Percentiles rank a stretch among this genome's conserved stretches.
These are phyloP conservation scores for Carallia brachiata DNA, from an alignment of 345 rosid species.

Conservation along the genomic window DNA sequence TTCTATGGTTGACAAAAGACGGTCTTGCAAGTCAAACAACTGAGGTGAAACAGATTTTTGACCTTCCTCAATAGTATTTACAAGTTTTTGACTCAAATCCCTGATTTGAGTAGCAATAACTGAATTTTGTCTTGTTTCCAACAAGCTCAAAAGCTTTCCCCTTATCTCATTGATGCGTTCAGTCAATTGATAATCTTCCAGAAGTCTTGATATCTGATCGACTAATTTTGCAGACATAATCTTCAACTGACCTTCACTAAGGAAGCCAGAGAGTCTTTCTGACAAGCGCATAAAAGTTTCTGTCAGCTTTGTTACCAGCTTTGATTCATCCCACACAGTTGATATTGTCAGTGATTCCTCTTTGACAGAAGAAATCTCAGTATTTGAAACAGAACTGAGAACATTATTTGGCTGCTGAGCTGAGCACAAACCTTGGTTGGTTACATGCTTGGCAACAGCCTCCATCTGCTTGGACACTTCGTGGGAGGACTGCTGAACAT, in stretches of 20 bases:
- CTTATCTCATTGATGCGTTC: conserved; percentile 71
- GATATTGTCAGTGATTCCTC: conserved; percentile 41
- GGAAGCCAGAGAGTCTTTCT: conserved; percentile 83
- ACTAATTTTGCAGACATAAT: conserved; percentile 73
- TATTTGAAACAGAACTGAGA: conserved; percentile 24
- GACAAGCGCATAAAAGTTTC: conserved; percentile 80
- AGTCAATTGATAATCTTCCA: conserved; percentile 68
- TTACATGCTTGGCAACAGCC: conserved; percentile 47
- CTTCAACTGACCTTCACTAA: conserved; percentile 76
- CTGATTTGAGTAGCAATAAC: conserved; percentile 64
- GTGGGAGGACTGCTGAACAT: conserved; percentile 47
- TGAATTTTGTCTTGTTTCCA: conserved; percentile 79
- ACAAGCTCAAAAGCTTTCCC: conserved; percentile 60
- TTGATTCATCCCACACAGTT: conserved; percentile 73
- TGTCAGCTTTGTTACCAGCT: conserved; percentile 55
- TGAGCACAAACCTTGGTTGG: conserved; percentile 34
- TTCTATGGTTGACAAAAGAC: conserved; percentile 70
- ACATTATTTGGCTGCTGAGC: conserved; percentile 26
- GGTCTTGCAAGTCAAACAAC: conserved; percentile 77
- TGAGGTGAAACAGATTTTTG: conserved; percentile 80
- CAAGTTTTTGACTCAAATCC: conserved; percentile 70
- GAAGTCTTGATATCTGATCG: conserved; percentile 70
- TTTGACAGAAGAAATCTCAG: conserved; percentile 37
- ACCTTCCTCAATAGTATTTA: conserved; percentile 74
- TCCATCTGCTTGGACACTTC: conserved; percentile 53